Evolutionary conservation across 2,329 filamentous ascomycete species (phyloP).

Genomic region (Pestalotiopsis sp.): DNA sequence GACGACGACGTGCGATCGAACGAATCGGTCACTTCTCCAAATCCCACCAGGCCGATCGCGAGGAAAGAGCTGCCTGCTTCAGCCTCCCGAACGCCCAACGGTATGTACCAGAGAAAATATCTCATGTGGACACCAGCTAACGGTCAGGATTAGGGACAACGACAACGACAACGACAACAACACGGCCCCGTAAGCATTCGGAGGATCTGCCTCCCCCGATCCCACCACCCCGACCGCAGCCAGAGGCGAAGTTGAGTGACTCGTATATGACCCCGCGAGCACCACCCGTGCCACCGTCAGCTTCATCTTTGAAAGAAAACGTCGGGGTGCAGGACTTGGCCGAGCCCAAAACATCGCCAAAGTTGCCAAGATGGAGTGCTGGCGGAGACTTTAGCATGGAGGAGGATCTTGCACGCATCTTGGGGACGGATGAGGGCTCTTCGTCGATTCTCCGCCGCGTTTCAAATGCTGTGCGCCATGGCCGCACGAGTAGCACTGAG

Average conservation of each 20-base stretch:
- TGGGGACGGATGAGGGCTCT: constrained; percentile 74
- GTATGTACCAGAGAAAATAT: constrained; percentile 9
- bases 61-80: constrained; percentile 63
- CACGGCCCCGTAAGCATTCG: constrained; percentile 17
- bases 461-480: constrained; percentile 91
- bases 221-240: constrained; percentile 26
- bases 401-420: constrained; percentile 89
- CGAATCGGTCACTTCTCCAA: constrained; percentile 38
- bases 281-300: constrained; percentile 53
- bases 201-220: constrained; percentile 23
- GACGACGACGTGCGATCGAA: constrained; percentile 50
- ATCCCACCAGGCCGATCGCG: constrained; percentile 50
- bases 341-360: constrained; percentile 59
- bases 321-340: constrained; percentile 37
- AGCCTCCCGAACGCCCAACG: constrained; percentile 32
- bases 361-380: constrained; percentile 71
- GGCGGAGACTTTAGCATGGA: constrained; percentile 92
- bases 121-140: background rate
- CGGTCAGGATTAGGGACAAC: constrained; percentile 3
- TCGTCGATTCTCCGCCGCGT: constrained; percentile 84
- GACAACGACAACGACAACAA: constrained; percentile 11
- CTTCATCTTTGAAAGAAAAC: constrained; percentile 47
- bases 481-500: constrained; percentile 81
- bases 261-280: constrained; percentile 60
- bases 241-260: constrained; percentile 46